Base-by-base conservation (phyloP, 805 yeast genomes). In the Yamadazyma paraphyllophila region DNA sequence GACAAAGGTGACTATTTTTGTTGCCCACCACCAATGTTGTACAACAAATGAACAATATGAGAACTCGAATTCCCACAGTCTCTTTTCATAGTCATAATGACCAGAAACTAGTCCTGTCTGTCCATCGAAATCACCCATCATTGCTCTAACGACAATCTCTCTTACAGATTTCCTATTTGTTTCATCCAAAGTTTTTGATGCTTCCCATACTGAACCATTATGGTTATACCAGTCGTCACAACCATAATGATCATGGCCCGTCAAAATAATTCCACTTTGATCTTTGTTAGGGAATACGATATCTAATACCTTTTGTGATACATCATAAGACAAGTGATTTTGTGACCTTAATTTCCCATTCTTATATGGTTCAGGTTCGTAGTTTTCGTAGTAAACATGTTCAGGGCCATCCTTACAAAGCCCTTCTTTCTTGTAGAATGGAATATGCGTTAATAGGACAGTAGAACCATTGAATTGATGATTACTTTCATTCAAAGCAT, bases 171-270 rank as follows among this genome's bases (percentile, higher is more conserved):
- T 57, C 35, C 65, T 55, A 7, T 49, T 50, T 1, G 39, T 36
- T 10, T 45, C 39, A 1, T 52, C 54, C 34, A 61, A 60, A 3
- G 60, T 57, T 51, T 78, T 81, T 0, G 78, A 62, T 0, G 90
- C 86, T 5, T 63, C 72, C 95, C 95, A 86, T 13, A 69, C 65
- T 4, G 72, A 73, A 14, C 60, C 58, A 13, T 44, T 44, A 36
- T 51, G 55, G 59, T 77, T 80, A 61, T 86, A 88, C 62, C 76
- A 74, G 31, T 82, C 78, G 54, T 81, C 83, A 60, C 99, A 94
- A 1, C 99, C 99, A 53, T 84, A 91, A 59, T 94, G 99, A 60
- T 94, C 99, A 65, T 94, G 99, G 1, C 99, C 99, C 0, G 96
- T 88, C 35, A 92, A 66, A 2, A 94, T 81, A 8, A 92, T 72